Percentiles rank a stretch among this genome's conserved stretches.
Evolutionary conservation across 2,329 filamentous ascomycete genomes (phyloP).

Genomic region (Huntiella decipiens): DNA sequence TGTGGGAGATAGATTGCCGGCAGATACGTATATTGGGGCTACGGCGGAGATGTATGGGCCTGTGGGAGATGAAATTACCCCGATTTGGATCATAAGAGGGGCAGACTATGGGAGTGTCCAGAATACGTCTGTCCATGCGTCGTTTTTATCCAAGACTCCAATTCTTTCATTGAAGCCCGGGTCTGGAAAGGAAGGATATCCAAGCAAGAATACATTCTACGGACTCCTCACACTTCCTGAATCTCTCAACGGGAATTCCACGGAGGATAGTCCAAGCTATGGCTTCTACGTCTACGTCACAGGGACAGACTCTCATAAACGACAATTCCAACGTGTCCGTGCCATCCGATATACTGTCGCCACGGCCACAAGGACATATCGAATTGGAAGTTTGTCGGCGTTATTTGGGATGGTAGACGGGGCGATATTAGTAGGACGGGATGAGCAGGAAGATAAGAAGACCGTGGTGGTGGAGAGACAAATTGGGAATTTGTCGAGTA

Average conservation of each 20-base stretch:
- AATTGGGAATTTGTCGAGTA: too few species aligned
- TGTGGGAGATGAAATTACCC: background rate
- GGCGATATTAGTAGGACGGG: background rate
- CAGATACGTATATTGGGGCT: conserved; percentile 6
- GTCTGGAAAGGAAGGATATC: conserved; percentile 5
- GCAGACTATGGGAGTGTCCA: conserved; percentile 2
- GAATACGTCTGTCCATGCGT: conserved; percentile 1
- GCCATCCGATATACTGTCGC: conserved; percentile 3
- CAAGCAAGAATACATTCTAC: conserved; percentile 5
- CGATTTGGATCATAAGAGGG: conserved; percentile 8
- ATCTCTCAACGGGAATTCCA: background rate
- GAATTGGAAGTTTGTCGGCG: conserved; percentile 5
- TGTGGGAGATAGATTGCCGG: conserved; percentile 4
- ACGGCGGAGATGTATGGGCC: conserved; percentile 11
- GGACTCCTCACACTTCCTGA: conserved; percentile 1
- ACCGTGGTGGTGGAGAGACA: too few species aligned
- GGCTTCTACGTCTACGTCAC: conserved; percentile 10
- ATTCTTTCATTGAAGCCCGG: conserved; percentile 4
- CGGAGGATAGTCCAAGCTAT: background rate
- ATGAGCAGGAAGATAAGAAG: background rate
- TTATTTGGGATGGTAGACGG: conserved; percentile 6
- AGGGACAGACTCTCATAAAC: conserved; percentile 4
- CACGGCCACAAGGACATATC: background rate
- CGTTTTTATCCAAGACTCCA: background rate
- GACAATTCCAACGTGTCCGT: conserved; percentile 9